Evolutionary conservation across 345 rosid species (phyloP).

Genomic region (Eucalyptus paniculata): DNA sequence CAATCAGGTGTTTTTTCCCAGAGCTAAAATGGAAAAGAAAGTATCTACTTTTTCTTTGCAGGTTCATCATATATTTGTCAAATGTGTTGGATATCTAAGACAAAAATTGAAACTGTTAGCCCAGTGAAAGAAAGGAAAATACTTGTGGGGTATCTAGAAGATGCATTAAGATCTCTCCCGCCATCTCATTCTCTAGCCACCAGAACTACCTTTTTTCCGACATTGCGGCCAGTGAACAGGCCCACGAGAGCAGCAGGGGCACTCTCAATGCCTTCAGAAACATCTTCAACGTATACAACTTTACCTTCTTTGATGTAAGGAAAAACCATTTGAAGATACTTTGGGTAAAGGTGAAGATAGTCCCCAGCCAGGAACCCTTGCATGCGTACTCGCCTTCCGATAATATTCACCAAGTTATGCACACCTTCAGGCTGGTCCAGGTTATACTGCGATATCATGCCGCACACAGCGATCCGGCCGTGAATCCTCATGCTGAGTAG

Average conservation of each 20-base stretch:
- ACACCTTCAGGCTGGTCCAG: slow-evolving; percentile 8
- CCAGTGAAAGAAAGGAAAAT: neutral
- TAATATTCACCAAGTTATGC: neutral
- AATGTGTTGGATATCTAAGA: neutral
- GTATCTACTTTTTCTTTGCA: neutral
- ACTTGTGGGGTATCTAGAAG: neutral
- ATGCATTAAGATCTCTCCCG: neutral
- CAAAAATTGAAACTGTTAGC: neutral
- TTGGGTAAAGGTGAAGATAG: slow-evolving; percentile 3
- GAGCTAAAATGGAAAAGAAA: neutral
- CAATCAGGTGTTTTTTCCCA: neutral
- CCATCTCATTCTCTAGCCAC: slow-evolving; percentile 8
- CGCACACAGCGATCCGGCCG: slow-evolving; percentile 8
- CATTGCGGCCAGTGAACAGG: slow-evolving; percentile 11
- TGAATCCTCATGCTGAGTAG: slow-evolving; percentile 10
- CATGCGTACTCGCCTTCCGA: slow-evolving; percentile 6
- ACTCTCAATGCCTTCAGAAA: slow-evolving; percentile 9
- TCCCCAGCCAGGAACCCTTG: slow-evolving; percentile 13
- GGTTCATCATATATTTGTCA: neutral
- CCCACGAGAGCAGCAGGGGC: slow-evolving; percentile 10
- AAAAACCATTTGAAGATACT: slow-evolving; percentile 2
- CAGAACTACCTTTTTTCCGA: slow-evolving; percentile 15
- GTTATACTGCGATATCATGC: slow-evolving; percentile 16
- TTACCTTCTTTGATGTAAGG: slow-evolving; percentile 10
- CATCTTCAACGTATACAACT: slow-evolving; percentile 13